These are phyloP conservation scores for Zangia roseola DNA, from an alignment of 768 basidiomycete genomes.

Conservation along the genomic window DNA sequence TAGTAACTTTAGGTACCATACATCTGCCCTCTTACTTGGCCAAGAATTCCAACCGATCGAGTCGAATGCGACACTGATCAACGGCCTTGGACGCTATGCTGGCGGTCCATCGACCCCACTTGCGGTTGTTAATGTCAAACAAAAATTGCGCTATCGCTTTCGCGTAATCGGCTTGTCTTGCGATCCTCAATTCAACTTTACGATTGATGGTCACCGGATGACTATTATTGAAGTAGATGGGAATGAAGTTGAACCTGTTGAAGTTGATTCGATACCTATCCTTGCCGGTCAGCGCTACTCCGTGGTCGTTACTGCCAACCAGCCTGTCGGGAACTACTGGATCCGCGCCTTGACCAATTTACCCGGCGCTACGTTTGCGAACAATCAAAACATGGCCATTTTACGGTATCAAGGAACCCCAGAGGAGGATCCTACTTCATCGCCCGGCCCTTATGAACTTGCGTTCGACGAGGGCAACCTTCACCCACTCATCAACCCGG, in stretches of 20 bases:
- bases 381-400: slow-evolving; percentile 48
- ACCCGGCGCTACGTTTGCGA: slow-evolving; percentile 27
- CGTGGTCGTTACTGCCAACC: slow-evolving; percentile 44
- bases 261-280: slow-evolving; percentile 38
- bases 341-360: slow-evolving; percentile 40
- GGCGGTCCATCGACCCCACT: slow-evolving; percentile 40
- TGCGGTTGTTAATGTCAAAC: slow-evolving; percentile 43
- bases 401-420: slow-evolving; percentile 49
- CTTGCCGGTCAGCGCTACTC: slow-evolving; percentile 43
- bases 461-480: slow-evolving; percentile 40
- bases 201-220: slow-evolving; percentile 45
- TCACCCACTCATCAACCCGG: slow-evolving; percentile 32
- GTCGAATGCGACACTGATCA: too few relatives aligned
- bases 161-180: slow-evolving; percentile 54
- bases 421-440: slow-evolving; percentile 39
- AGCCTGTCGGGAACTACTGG: slow-evolving; percentile 54
- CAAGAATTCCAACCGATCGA: too few relatives aligned
- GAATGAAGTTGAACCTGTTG: slow-evolving; percentile 39
- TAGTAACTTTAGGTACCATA: too few relatives aligned
- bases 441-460: slow-evolving; percentile 22
- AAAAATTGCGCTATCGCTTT: slow-evolving; percentile 48
- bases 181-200: slow-evolving; percentile 38
- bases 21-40: too few relatives aligned
- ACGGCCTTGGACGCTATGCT: slow-evolving; percentile 38
- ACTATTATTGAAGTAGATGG: slow-evolving; percentile 56